Conservation (phyloP, 768 basidiomycete species). For the Floccularia luteovirens region DNA sequence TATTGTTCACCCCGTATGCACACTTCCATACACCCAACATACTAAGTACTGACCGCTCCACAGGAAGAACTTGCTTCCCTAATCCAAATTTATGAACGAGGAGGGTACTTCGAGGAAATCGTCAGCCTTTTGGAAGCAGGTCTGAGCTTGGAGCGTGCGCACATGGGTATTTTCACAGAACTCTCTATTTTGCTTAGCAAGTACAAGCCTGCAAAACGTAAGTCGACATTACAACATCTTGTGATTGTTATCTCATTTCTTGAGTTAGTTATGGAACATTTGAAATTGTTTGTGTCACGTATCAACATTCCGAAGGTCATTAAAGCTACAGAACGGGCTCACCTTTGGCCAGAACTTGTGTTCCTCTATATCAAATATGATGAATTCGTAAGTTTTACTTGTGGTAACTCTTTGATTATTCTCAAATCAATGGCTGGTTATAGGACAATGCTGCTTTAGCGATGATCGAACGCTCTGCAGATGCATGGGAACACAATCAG, state of each 20-base stretch:
- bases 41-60: constrained; percentile 8
- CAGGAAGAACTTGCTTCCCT: constrained; percentile 74
- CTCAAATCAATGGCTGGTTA: constrained; percentile 5
- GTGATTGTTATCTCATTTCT: constrained; percentile 2
- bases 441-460: constrained; percentile 95
- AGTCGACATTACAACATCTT: constrained; percentile 18
- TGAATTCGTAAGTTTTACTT: constrained; percentile 58
- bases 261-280: constrained; percentile 88
- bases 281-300: constrained; percentile 91
- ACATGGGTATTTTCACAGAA: constrained; percentile 99
- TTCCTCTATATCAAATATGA: constrained; percentile 99
- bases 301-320: constrained; percentile 99
- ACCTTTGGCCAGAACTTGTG: constrained; percentile 97
- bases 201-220: constrained; percentile 88
- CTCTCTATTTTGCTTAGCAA: constrained; percentile 89
- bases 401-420: background rate
- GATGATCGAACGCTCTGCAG: constrained; percentile 98
- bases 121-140: constrained; percentile 90
- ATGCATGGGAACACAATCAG: constrained; percentile 99
- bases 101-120: constrained; percentile 93
- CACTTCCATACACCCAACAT: constrained; percentile 7
- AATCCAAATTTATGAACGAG: constrained; percentile 80
- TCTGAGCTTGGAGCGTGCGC: constrained; percentile 92
- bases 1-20: constrained; percentile 76
- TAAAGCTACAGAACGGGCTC: constrained; percentile 91